These are phyloP conservation scores for Vaccinium myrtillus DNA, from an alignment of 148 eudicot species.

Conservation along the genomic window DNA sequence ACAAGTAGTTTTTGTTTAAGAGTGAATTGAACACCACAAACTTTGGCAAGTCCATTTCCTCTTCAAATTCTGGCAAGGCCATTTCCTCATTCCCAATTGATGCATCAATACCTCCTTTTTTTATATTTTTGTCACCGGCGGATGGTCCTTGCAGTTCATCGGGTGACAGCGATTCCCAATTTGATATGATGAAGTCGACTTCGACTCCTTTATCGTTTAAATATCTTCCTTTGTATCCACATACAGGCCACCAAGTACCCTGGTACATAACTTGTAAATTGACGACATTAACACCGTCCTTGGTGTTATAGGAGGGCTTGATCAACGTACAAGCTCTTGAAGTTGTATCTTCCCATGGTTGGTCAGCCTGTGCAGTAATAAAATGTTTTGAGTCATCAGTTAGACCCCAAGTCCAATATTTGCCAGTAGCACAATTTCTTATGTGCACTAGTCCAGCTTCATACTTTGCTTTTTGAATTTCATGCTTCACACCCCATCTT, in stretches of 20 bases:
- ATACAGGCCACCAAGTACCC: not conserved
- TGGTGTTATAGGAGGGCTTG: not conserved
- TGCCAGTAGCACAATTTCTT: not conserved
- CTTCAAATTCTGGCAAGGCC: too few species aligned
- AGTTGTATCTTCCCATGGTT: not conserved
- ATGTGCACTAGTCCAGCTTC: not conserved
- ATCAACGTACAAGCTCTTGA: not conserved
- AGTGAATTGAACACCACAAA: too few species aligned
- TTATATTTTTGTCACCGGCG: too few species aligned
- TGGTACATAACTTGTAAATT: not conserved
- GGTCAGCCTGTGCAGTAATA: not conserved
- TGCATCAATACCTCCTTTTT: too few species aligned
- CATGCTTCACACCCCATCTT: not conserved
- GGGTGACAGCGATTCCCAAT: not conserved
- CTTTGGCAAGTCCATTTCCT: too few species aligned
- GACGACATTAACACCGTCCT: not conserved
- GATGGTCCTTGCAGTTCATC: too few species aligned
- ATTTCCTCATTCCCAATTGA: too few species aligned
- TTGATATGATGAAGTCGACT: not conserved
- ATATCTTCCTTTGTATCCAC: not conserved
- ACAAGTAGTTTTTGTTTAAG: too few species aligned
- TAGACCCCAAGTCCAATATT: not conserved
- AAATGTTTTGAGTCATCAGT: not conserved
- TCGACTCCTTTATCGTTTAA: not conserved
- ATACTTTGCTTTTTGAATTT: not conserved